Base-by-base conservation (phyloP, 768 basidiomycete genomes). In the Pholiota molesta region DNA sequence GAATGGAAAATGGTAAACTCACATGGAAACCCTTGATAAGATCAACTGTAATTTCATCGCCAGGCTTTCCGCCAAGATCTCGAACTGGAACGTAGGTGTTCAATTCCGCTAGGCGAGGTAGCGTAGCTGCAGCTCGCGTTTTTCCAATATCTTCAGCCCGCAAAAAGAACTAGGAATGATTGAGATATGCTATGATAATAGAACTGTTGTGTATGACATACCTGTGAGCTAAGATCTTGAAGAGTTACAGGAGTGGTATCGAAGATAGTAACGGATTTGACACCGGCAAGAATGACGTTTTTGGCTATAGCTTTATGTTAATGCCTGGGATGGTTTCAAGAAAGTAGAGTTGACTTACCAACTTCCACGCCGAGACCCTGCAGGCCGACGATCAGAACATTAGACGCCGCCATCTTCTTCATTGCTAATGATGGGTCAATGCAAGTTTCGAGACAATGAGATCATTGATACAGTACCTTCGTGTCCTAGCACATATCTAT, bases 321-420 rank as follows among this genome's bases (percentile, higher is more conserved):
- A 17, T 28, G 29, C 29, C 2, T 21, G 11, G 14, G 44, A 29
- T 65, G 13, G 62, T 64, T 62, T 28, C 54, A 47, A 58, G 26
- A 55, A 29, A 26, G 9, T 31, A 55, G 31, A 35, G 21, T 40
- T 49, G 28, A 14, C 70, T 78, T 62, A 78, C 96, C 97, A 70
- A 99, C 97, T 77, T 99, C 97, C 61, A 93, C 93, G 49, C 97
- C 97, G 61, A 99, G 77, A 57, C 97, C 97, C 61, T 91, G 89
- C 71, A 95, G 77, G 10, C 97, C 97, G 51, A 97, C 89, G 65
- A 99, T 87, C 64, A 99, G 85, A 44, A 99, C 91, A 72, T 97
- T 97, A 39, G 96, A 98, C 16, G 86, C 81, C 7, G 97, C 97
- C 97, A 99, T 99, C 72, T 89, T 90, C 83, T 97, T 97, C 97